Base-by-base conservation (phyloP, 1,284 basidiomycete species). In the Pterulicium gracile region DNA sequence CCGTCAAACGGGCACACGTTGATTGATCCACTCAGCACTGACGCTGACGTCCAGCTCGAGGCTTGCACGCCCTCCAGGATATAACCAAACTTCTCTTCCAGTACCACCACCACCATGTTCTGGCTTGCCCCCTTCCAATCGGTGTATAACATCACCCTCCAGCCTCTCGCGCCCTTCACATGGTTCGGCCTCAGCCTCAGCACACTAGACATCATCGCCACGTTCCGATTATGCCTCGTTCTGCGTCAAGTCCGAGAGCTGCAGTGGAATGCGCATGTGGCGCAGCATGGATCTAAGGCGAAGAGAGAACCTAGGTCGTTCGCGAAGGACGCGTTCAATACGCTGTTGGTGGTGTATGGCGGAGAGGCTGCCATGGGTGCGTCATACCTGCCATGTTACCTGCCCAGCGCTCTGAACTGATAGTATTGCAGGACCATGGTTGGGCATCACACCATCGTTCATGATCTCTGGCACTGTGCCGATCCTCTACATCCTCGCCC, bases 311-410 rank as follows among this genome's bases (percentile, higher is more conserved):
- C 64, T 23, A 61, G 64, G 14, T 80, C 79, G 1, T 80, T 82
- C 51, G 65, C 71, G 36, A 72, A 78, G 53, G 75, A 75, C 52
- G 60, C 72, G 2, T 56, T 70, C 1, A 70, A 80, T 1, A 77
- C 78, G 0, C 63, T 85, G 24, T 62, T 76, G 5, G 76, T 86
- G 24, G 82, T 86, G 0, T 86, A 79, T 54, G 85, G 83, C 14
- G 84, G 84, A 10, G 82, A 86, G 59, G 78, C 77, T 1, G 61
- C 85, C 44, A 69, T 69, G 49, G 71, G 83, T 84, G 52, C 45
- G 68, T 60, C 34, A n/a, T 3, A 17, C 22, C 45, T 32, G n/a
- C 15, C 15, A 39, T 39, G n/a, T n/a, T n/a, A n/a, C n/a, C 19
- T 39, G 27, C 27, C n/a, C n/a, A n/a, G n/a, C n/a, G n/a, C n/a